Evolutionary conservation across 768 basidiomycete genomes (phyloP), one percentile per base, ranked within the genome.

Genomic region (Termitomyces sp.): DNA sequence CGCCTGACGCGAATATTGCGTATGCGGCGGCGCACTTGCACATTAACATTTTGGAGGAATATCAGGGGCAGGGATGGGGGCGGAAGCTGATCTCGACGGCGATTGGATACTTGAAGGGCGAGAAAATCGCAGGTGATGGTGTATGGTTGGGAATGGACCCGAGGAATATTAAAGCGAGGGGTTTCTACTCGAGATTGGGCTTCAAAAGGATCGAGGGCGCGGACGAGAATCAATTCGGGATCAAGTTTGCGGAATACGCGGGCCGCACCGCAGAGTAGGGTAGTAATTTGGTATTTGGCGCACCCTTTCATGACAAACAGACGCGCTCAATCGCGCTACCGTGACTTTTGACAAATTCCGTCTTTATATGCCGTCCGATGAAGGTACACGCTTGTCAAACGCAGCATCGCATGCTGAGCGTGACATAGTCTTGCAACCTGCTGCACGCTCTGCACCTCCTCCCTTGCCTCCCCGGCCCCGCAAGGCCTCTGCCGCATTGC

Each of bases 21-120:
- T 88, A 86, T 65, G 84, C 88, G 18, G 80, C 84, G 12, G 89
- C 89, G 9, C 88, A 92, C 69, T 61, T 92, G 62, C 90, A 92
- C 67, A 85, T 92, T 64, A 74, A 92, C 61, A 82, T 92, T 55
- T 65, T 91, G 63, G 78, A 84, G 26, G 76, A 75, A 43, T 82
- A 88, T 66, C 88, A 88, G 68, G 73, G 80, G 55, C 79, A 79
- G 59, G 88, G 88, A 24, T 88, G 84, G 83, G 90, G 89, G n/a
- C 77, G 76, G 66, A 82, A 70, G 67, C 67, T 92, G 61, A 82
- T 91, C 36, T 74, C 69, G 46, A 70, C 63, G 34, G 86, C 80
- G 4, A 77, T 88, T 26, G 72, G 74, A 46, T 74, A 82, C 71
- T 68, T 92, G 64, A 79, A 73, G 59, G 75, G 64, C 32, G 72